Evolutionary conservation across 345 rosid genomes (phyloP).

Genomic region (Geranium brycei): DNA sequence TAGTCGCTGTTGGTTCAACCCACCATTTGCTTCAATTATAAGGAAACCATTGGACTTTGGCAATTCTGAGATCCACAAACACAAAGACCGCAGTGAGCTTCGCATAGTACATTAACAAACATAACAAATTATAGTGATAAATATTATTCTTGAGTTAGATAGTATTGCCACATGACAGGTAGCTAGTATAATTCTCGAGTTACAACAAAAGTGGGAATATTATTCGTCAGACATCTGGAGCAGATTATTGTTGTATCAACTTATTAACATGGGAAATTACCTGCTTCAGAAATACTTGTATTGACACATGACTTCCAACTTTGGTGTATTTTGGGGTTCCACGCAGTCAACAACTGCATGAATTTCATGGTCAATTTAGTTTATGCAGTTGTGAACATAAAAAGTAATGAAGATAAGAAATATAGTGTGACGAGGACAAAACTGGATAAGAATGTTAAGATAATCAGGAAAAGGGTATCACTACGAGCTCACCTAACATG

Average conservation of each 20-base stretch:
- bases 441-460: background rate
- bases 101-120: background rate
- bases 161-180: no score
- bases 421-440: background rate
- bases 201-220: background rate
- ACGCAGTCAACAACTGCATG: constrained; percentile 52
- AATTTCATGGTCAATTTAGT: constrained; percentile 14
- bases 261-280: constrained; percentile 19
- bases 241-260: background rate
- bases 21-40: constrained; percentile 95
- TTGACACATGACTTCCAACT: constrained; percentile 62
- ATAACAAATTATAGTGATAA: background rate
- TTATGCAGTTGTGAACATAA: constrained; percentile 3
- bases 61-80: constrained; percentile 33
- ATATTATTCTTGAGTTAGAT: no score
- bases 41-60: constrained; percentile 73
- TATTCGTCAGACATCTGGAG: background rate
- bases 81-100: constrained; percentile 13
- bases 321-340: constrained; percentile 43
- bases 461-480: background rate
- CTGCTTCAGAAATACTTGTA: constrained; percentile 37
- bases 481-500: no score
- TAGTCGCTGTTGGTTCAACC: constrained; percentile 91
- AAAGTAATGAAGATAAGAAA: background rate
- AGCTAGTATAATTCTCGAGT: background rate